These are phyloP conservation scores for Neurospora hispaniola DNA, from an alignment of 495 filamentous ascomycete genomes.

Conservation along the genomic window DNA sequence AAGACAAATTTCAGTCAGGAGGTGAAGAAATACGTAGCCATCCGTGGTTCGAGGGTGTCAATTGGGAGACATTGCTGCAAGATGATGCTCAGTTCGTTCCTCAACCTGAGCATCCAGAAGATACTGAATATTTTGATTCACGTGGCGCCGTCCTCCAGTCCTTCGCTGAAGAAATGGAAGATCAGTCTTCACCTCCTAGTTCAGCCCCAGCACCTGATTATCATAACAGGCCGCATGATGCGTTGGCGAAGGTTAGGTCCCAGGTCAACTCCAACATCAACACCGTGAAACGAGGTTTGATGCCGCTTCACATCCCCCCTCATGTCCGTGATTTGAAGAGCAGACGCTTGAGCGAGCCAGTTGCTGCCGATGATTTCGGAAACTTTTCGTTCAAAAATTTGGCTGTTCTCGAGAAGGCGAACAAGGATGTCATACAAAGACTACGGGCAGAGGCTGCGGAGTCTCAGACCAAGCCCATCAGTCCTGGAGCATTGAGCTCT, in stretches of 20 bases:
- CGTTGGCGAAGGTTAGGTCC: constrained; percentile 76
- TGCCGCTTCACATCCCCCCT: constrained; percentile 91
- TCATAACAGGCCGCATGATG: constrained; percentile 85
- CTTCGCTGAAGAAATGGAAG: constrained; percentile 88
- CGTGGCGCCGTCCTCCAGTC: constrained; percentile 81
- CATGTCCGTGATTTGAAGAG: constrained; percentile 86
- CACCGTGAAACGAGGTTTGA: constrained; percentile 67
- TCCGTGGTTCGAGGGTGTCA: constrained; percentile 77
- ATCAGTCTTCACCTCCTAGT: constrained; percentile 64
- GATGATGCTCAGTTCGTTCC: constrained; percentile 96
- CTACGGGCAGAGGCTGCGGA: constrained; percentile 79
- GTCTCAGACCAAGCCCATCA: constrained; percentile 43
- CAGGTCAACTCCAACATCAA: constrained; percentile 86
- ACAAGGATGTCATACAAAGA: constrained; percentile 97
- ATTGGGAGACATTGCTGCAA: constrained; percentile 82
- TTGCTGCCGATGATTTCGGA: constrained; percentile 84
- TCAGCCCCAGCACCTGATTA: constrained; percentile 57
- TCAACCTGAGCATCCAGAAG: constrained; percentile 83
- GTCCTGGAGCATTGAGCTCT: constrained; percentile 30
- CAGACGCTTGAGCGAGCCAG: constrained; percentile 82
- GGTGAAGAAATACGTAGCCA: constrained; percentile 85
- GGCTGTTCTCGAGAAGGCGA: constrained; percentile 92
- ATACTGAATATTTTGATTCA: constrained; percentile 95
- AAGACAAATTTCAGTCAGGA: constrained; percentile 67
- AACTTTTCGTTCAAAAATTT: constrained; percentile 96